These are phyloP conservation scores for Kuraishia borneana DNA, from an alignment of 805 yeast species.

Conservation along the genomic window DNA sequence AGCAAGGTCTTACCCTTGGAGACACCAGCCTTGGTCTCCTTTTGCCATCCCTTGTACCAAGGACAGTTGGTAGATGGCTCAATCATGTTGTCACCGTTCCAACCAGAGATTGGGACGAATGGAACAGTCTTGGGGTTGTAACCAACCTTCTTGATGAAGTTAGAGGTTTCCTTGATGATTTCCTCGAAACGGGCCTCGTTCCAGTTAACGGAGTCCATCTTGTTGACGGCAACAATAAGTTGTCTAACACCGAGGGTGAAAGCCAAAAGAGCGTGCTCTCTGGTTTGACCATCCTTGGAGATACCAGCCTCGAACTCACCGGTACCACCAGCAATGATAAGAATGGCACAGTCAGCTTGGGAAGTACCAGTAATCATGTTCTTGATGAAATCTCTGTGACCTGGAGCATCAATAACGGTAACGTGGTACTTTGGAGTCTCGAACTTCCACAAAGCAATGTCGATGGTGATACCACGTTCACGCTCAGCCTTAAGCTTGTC, in stretches of 20 bases:
- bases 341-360: slow-evolving; percentile 87
- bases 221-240: slow-evolving; percentile 84
- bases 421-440: slow-evolving; percentile 84
- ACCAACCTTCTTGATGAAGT: slow-evolving; percentile 80
- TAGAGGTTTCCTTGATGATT: slow-evolving; percentile 64
- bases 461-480: slow-evolving; percentile 95
- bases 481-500: slow-evolving; percentile 95
- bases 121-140: slow-evolving; percentile 74
- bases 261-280: slow-evolving; percentile 89
- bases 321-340: slow-evolving; percentile 84
- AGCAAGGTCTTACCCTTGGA: slow-evolving; percentile 72
- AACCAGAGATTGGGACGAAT: slow-evolving; percentile 87
- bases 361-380: slow-evolving; percentile 94
- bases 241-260: slow-evolving; percentile 83
- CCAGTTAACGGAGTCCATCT: slow-evolving; percentile 93
- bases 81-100: slow-evolving; percentile 92
- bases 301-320: slow-evolving; percentile 96
- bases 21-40: slow-evolving; percentile 65
- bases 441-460: slow-evolving; percentile 87
- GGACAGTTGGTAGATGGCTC: slow-evolving; percentile 73
- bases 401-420: slow-evolving; percentile 92
- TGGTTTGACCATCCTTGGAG: slow-evolving; percentile 91
- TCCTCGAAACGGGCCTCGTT: slow-evolving; percentile 70
- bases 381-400: slow-evolving; percentile 95
- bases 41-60: slow-evolving; percentile 83